Conservation (phyloP, 2,329 filamentous ascomycete genomes). For the Plectosphaerella sp. region DNA sequence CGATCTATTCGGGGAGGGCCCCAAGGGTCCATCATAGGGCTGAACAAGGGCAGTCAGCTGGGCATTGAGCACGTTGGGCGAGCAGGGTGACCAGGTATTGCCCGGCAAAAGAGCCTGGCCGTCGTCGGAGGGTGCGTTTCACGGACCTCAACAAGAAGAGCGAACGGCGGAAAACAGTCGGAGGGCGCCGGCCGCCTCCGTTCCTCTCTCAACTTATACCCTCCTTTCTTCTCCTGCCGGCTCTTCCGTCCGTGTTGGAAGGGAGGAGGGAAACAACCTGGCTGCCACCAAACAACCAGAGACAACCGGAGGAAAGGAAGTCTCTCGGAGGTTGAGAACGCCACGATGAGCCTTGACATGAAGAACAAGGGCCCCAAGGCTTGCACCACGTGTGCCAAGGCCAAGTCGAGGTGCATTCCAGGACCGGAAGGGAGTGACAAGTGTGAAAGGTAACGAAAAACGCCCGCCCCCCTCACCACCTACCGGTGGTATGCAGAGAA, state of each 20-base stretch:
- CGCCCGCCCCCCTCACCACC: not conserved
- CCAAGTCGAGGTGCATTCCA: conserved; percentile 45
- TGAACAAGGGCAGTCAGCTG: too few species aligned
- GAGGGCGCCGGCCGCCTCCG: not conserved
- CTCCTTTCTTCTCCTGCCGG: not conserved
- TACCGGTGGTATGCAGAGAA: too few species aligned
- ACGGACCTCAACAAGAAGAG: too few species aligned
- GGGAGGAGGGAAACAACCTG: not conserved
- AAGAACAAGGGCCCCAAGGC: conserved; percentile 40
- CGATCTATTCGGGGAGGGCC: too few species aligned
- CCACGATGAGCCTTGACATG: conserved; percentile 5
- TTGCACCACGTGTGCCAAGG: conserved; percentile 45
- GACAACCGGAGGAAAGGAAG: not conserved
- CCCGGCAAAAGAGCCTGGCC: too few species aligned
- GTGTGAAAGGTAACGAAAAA: conserved; percentile 38
- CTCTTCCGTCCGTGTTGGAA: too few species aligned
- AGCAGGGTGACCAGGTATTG: too few species aligned
- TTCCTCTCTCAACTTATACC: not conserved
- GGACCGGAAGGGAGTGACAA: conserved; percentile 32
- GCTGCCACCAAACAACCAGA: not conserved
- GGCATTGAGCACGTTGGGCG: too few species aligned
- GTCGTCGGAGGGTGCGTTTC: too few species aligned
- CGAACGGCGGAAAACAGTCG: too few species aligned
- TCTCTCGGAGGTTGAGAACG: not conserved
- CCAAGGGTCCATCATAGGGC: too few species aligned